Conservation (phyloP, 306 rosid genomes). For the Luffa acutangula region DNA sequence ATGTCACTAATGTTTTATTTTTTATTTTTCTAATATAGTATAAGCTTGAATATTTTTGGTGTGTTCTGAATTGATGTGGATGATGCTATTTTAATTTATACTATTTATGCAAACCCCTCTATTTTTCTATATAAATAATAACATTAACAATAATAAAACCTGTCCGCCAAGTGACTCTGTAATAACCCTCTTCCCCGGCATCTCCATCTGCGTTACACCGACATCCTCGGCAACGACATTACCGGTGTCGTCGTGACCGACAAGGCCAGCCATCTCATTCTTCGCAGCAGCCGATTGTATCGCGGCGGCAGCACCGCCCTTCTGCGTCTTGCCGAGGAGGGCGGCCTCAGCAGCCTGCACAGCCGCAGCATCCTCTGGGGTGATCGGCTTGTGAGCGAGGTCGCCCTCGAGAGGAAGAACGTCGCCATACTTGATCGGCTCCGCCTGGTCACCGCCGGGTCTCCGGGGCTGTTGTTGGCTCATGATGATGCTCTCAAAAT, state of each 20-base stretch:
- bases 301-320: conserved; percentile 30
- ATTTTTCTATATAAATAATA: no score
- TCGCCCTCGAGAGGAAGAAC: conserved; percentile 28
- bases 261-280: conserved; percentile 29
- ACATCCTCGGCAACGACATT: conserved; percentile 4
- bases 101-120: no score
- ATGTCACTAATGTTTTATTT: no score
- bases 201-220: conserved; percentile 13
- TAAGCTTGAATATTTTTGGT: no score
- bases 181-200: conserved; percentile 14
- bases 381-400: conserved; percentile 23
- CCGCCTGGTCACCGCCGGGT: conserved; percentile 12
- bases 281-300: conserved; percentile 35
- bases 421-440: conserved; percentile 33
- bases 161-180: conserved; percentile 32
- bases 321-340: conserved; percentile 22
- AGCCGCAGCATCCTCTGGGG: conserved; percentile 32
- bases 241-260: conserved; percentile 13
- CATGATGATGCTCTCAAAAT: conserved; percentile 14
- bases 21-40: no score
- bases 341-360: conserved; percentile 36
- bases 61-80: no score
- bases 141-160: conserved; percentile 14
- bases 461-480: conserved; percentile 35
- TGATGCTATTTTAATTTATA: no score